These are phyloP conservation scores for Acanthamoeba divionensis DNA, from an alignment of 208 protist genomes.

Conservation along the genomic window DNA sequence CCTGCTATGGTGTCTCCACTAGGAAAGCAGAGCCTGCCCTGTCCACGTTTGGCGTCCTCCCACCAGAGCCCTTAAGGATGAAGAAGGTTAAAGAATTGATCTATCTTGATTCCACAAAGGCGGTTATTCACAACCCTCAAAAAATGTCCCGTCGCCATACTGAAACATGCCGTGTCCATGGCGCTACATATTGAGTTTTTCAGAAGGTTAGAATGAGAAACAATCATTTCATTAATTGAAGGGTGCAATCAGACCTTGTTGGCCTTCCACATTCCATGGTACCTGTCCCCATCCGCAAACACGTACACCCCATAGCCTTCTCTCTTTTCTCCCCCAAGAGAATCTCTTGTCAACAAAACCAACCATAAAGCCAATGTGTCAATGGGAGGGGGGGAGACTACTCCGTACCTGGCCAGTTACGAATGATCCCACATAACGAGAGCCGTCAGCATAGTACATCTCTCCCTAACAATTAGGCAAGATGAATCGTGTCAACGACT, in stretches of 20 bases:
- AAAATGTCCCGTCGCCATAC: background rate
- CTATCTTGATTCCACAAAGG: background rate
- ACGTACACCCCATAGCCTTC: background rate
- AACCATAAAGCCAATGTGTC: too few species aligned
- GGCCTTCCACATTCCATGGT: background rate
- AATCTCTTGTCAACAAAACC: background rate
- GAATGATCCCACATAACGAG: background rate
- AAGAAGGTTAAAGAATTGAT: background rate
- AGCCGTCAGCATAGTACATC: background rate
- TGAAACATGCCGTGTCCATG: slow-evolving; percentile 5
- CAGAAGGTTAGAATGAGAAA: too few species aligned
- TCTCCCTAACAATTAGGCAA: background rate
- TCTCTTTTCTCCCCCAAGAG: background rate
- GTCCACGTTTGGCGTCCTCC: background rate
- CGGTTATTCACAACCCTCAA: background rate
- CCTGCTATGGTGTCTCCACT: background rate
- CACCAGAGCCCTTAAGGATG: background rate
- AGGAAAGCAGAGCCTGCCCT: background rate
- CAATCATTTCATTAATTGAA: too few species aligned
- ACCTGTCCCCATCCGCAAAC: background rate
- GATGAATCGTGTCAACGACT: too few species aligned
- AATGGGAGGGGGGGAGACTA: too few species aligned
- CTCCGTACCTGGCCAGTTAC: background rate
- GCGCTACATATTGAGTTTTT: too few species aligned
- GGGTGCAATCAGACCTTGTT: too few species aligned